phyloP scores from a whole-genome alignment of 1,284 basidiomycete genomes.

The Puccinia novopanici region DNA sequence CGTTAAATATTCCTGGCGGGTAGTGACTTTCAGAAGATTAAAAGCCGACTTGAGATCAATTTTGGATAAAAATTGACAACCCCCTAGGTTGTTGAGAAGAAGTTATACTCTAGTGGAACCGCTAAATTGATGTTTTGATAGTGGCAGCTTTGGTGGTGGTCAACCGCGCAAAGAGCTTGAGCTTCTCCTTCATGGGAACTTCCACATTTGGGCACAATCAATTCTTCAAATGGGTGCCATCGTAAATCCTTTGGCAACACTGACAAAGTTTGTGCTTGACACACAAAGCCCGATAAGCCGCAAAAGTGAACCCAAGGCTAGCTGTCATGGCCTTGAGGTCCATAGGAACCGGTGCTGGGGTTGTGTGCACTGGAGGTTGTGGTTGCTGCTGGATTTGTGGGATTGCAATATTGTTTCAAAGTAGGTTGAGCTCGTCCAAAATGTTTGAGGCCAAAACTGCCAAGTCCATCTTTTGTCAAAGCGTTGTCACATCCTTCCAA shows the following conservation, averaged over 20 bases:
- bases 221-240: background rate
- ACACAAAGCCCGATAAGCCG: constrained; percentile 5
- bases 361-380: background rate
- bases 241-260: background rate
- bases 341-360: background rate
- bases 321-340: constrained; percentile 2
- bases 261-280: constrained; percentile 12
- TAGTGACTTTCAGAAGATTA: constrained; percentile 56
- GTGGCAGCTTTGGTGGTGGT: no score
- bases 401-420: background rate
- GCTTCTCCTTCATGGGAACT: background rate
- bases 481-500: background rate
- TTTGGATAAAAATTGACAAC: constrained; percentile 52
- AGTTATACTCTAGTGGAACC: background rate
- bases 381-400: background rate
- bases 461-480: background rate
- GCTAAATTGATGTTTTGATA: no score
- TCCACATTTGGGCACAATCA: background rate
- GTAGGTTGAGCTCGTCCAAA: background rate
- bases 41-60: constrained; percentile 58
- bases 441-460: constrained; percentile 4
- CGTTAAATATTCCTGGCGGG: constrained; percentile 59
- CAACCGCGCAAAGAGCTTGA: background rate
- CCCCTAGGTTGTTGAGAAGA: constrained; percentile 16
- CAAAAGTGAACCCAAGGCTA: background rate